A percentile compares a stretch with the other conserved stretches of the same genome.
Conservation (phyloP, 805 yeast genomes). For the Suhomyces xylopsoci region DNA sequence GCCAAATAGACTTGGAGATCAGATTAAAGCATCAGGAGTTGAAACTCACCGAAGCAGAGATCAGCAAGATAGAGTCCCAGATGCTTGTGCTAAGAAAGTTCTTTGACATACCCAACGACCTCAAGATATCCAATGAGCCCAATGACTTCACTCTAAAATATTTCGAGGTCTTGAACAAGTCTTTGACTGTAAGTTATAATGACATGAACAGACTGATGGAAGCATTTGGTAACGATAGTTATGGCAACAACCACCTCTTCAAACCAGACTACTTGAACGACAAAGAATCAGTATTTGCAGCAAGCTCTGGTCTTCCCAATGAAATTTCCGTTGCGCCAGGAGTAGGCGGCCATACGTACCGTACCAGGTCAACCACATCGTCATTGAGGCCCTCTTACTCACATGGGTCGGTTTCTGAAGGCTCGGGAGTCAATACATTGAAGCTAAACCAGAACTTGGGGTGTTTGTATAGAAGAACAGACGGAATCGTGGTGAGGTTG, state of each 20-base stretch:
- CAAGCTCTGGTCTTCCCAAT: background rate
- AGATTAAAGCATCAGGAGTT: conserved; percentile 58
- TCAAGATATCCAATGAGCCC: conserved; percentile 42
- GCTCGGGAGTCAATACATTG: background rate
- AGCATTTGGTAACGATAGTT: conserved; percentile 3
- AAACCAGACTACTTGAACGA: conserved; percentile 8
- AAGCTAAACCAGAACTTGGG: conserved; percentile 24
- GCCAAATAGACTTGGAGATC: conserved; percentile 58
- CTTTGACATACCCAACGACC: conserved; percentile 39
- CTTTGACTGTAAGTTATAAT: conserved; percentile 33
- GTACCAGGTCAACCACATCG: conserved; percentile 51
- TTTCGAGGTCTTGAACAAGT: conserved; percentile 32
- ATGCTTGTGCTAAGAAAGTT: conserved; percentile 49
- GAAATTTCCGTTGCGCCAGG: conserved; percentile 4
- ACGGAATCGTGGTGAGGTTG: conserved; percentile 65
- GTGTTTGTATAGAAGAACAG: conserved; percentile 64
- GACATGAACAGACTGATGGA: conserved; percentile 14
- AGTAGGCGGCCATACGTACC: conserved; percentile 27
- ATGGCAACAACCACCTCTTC: conserved; percentile 6
- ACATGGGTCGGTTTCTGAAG: background rate
- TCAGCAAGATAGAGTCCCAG: conserved; percentile 57
- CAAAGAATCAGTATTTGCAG: background rate
- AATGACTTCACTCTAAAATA: conserved; percentile 44
- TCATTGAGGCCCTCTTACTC: conserved; percentile 30
- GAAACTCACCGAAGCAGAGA: conserved; percentile 48